Evolutionary conservation across 306 rosid species (phyloP).

Genomic region (Ormosia emarginata): DNA sequence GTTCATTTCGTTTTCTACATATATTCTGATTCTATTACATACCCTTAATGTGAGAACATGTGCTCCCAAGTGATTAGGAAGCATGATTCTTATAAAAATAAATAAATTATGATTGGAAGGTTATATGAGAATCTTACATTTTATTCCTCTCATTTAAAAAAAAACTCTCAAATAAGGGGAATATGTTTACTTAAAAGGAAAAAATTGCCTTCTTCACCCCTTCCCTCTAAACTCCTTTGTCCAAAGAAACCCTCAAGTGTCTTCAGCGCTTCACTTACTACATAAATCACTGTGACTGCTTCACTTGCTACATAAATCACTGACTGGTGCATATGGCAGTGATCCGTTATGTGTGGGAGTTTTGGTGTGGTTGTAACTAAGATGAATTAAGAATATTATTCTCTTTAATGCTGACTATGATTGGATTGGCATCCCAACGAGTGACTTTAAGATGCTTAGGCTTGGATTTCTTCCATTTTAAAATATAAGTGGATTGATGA

Average conservation of each 20-base stretch:
- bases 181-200: no score
- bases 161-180: no score
- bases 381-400: background rate
- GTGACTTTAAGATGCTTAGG: background rate
- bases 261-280: background rate
- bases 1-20: no score
- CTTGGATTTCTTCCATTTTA: background rate
- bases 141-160: no score
- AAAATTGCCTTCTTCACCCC: no score
- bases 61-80: no score
- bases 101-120: no score
- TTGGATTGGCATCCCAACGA: background rate
- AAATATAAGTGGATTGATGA: background rate
- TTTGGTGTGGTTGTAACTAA: background rate
- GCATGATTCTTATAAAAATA: no score
- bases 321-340: background rate
- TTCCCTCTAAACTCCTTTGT: no score
- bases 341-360: background rate
- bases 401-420: background rate
- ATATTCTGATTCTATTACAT: no score
- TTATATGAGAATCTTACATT: no score
- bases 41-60: no score
- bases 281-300: background rate
- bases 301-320: background rate
- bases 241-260: background rate